Evolutionary conservation across 805 yeast species (phyloP).

Genomic region (Saccharomycopsis fermentans): DNA sequence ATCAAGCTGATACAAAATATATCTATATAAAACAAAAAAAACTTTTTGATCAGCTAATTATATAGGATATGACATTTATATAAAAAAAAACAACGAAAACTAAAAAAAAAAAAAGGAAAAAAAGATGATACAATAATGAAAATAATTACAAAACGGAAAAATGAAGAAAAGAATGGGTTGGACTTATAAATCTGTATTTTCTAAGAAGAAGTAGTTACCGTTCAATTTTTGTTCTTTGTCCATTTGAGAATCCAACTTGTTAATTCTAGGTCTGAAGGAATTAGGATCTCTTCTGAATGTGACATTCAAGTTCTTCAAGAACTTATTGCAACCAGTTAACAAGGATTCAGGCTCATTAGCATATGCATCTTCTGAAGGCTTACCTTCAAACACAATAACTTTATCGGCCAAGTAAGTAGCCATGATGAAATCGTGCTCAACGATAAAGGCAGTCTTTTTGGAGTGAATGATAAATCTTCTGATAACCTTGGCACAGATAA

Average conservation of each 20-base stretch:
- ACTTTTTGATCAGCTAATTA: not conserved
- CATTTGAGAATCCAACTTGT: slow-evolving; percentile 96
- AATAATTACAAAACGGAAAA: no score
- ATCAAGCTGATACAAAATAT: not conserved
- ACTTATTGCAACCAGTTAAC: slow-evolving; percentile 93
- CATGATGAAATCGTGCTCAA: slow-evolving; percentile 99
- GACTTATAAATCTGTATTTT: slow-evolving; percentile 14
- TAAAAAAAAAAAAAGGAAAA: not conserved
- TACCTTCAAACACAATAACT: slow-evolving; percentile 96
- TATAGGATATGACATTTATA: not conserved
- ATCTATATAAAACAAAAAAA: not conserved
- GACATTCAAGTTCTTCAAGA: slow-evolving; percentile 93
- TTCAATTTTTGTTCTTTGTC: slow-evolving; percentile 91
- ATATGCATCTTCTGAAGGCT: slow-evolving; percentile 73
- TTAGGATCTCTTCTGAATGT: slow-evolving; percentile 99
- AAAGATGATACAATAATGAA: not conserved
- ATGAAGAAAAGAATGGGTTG: not conserved
- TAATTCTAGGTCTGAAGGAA: slow-evolving; percentile 97
- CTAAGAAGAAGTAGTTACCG: slow-evolving; percentile 92
- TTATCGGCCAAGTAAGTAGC: slow-evolving; percentile 98
- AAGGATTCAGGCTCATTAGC: slow-evolving; percentile 89
- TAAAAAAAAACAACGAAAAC: not conserved
- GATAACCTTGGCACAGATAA: slow-evolving; percentile 95
- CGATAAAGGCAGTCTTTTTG: slow-evolving; percentile 97
- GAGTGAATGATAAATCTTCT: slow-evolving; percentile 93